These are phyloP conservation scores for Chionographis japonica DNA, from an alignment of 106 monocot species.

Conservation along the genomic window DNA sequence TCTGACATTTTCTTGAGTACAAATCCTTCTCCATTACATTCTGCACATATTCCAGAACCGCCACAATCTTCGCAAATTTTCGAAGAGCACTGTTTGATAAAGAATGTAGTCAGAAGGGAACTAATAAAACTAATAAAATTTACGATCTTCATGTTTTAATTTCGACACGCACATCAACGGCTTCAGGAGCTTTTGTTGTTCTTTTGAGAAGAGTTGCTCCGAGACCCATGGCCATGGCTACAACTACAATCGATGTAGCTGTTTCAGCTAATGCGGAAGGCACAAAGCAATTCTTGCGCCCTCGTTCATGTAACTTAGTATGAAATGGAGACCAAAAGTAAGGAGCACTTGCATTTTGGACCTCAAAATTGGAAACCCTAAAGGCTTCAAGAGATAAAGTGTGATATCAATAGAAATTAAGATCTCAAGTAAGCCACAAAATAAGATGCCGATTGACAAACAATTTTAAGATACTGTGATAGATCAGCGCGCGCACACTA, in stretches of 20 bases:
- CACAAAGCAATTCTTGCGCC: slow-evolving; percentile 13
- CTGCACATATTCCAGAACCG: slow-evolving; percentile 79
- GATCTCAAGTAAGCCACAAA: too few species aligned
- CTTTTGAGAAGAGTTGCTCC: slow-evolving; percentile 51
- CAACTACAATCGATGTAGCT: slow-evolving; percentile 47
- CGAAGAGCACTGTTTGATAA: slow-evolving; percentile 37
- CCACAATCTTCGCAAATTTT: slow-evolving; percentile 74
- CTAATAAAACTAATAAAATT: not conserved
- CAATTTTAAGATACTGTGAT: too few species aligned
- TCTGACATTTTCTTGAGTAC: slow-evolving; percentile 74
- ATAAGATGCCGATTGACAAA: too few species aligned
- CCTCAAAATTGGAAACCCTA: slow-evolving; percentile 16
- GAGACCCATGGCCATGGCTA: slow-evolving; percentile 60
- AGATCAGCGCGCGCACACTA: too few species aligned
- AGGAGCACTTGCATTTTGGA: slow-evolving; percentile 6
- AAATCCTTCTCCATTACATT: slow-evolving; percentile 92
- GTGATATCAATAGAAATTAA: not conserved
- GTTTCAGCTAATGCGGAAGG: slow-evolving; percentile 59
- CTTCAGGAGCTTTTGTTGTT: slow-evolving; percentile 41
- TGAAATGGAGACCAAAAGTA: not conserved
- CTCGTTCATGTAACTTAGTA: slow-evolving; percentile 1
- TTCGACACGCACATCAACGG: slow-evolving; percentile 18
- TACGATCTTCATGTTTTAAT: not conserved
- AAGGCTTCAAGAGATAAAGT: slow-evolving; percentile 13
- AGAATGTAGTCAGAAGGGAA: slow-evolving; percentile 10